These are phyloP conservation scores for Penicillium sp. DNA, from an alignment of 2,329 filamentous ascomycete species.

Conservation along the genomic window DNA sequence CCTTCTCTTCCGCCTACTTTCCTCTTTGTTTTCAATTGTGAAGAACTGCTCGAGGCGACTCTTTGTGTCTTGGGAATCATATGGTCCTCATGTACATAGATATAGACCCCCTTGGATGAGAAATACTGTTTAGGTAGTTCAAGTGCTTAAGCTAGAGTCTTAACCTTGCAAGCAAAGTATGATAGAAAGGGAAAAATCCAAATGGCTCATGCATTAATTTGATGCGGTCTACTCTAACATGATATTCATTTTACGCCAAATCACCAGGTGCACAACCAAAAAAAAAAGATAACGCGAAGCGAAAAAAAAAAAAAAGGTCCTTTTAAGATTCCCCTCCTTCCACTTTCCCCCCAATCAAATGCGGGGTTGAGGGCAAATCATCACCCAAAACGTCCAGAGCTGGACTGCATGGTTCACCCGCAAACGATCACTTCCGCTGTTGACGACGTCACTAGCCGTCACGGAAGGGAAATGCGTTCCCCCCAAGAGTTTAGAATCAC, in stretches of 20 bases:
- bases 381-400: slow-evolving; percentile 9
- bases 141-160: too few species aligned
- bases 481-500: not conserved
- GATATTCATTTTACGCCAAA: not conserved
- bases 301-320: not conserved
- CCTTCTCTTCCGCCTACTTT: too few species aligned
- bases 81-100: too few species aligned
- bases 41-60: too few species aligned
- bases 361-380: slow-evolving; percentile 10
- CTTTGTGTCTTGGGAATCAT: too few species aligned
- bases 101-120: too few species aligned
- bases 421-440: slow-evolving; percentile 16
- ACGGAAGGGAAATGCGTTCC: slow-evolving; percentile 10
- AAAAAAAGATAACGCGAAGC: not conserved
- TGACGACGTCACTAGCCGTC: slow-evolving; percentile 24
- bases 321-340: not conserved
- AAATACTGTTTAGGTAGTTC: too few species aligned
- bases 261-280: not conserved
- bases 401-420: slow-evolving; percentile 12
- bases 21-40: too few species aligned
- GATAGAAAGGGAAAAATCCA: too few species aligned
- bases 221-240: slow-evolving; percentile 13
- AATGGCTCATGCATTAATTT: slow-evolving; percentile 9
- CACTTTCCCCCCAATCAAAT: not conserved
- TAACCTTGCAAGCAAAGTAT: too few species aligned